Evolutionary conservation across 257 asterid genomes (phyloP).

Genomic region (Solanum pimpinellifolium): DNA sequence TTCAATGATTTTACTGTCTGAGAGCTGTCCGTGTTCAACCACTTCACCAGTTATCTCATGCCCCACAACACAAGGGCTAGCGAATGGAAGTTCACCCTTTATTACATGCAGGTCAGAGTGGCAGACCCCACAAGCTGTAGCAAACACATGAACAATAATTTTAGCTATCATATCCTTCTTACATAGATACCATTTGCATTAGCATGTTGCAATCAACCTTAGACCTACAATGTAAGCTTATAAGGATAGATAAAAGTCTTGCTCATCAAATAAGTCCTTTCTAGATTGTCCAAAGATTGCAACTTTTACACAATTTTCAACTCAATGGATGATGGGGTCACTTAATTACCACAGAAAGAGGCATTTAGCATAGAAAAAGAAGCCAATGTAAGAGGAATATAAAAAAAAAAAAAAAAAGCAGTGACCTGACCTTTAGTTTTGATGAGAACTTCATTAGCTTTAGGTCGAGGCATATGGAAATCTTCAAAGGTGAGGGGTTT

Average conservation of each 20-base stretch:
- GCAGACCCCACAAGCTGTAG: conserved; percentile 98
- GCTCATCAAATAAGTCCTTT: neutral
- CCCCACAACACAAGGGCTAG: conserved; percentile 91
- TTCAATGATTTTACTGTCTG: conserved; percentile 51
- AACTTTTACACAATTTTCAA: neutral
- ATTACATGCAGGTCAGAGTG: conserved; percentile 95
- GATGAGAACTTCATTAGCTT: conserved; percentile 70
- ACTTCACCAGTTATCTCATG: conserved; percentile 99
- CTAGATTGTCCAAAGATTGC: neutral
- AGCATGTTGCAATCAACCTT: neutral
- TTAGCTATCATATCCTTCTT: neutral
- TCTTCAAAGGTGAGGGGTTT: conserved; percentile 79
- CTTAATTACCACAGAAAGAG: neutral
- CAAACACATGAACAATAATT: conserved; percentile 1
- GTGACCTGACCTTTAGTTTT: conserved; percentile 69
- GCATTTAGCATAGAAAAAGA: neutral
- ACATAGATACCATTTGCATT: neutral
- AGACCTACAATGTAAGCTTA: neutral
- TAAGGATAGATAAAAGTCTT: neutral
- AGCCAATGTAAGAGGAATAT: neutral
- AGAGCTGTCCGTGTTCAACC: conserved; percentile 75
- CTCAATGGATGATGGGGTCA: neutral
- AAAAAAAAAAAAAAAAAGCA: neutral
- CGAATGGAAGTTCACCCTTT: conserved; percentile 93
- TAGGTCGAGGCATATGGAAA: conserved; percentile 92